Evolutionary conservation across 2,329 filamentous ascomycete genomes (phyloP).

Genomic region (Colletotrichum cereale): DNA sequence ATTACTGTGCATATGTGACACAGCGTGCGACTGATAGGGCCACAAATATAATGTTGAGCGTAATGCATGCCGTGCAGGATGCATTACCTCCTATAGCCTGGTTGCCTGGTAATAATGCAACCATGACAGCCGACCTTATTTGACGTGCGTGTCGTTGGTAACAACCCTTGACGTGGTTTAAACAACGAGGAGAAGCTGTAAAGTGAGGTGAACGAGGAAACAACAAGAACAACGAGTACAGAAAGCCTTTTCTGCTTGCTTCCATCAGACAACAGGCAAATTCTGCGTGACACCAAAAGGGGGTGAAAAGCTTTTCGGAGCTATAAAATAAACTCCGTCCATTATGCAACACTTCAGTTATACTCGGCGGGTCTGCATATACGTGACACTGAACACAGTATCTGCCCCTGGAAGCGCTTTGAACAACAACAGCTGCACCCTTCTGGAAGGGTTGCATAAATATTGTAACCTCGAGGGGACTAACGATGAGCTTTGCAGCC

Average conservation of each 20-base stretch:
- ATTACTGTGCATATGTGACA: not conserved
- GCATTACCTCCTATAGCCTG: too few relatives aligned
- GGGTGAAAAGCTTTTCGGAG: too few relatives aligned
- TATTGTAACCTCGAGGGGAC: conserved; percentile 14
- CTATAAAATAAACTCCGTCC: not conserved
- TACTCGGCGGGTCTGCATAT: too few relatives aligned
- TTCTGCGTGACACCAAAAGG: not conserved
- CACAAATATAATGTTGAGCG: not conserved
- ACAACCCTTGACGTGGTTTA: not conserved
- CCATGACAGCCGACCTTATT: not conserved
- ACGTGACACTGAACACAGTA: not conserved
- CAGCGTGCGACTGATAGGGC: not conserved
- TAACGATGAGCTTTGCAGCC: not conserved
- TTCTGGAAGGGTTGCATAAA: conserved; percentile 5
- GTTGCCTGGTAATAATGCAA: not conserved
- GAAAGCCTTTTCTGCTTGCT: not conserved
- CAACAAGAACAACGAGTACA: too few relatives aligned
- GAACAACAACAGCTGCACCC: not conserved
- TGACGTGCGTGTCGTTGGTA: not conserved
- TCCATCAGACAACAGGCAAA: not conserved
- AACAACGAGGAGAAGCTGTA: not conserved
- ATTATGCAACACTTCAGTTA: not conserved
- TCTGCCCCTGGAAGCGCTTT: not conserved
- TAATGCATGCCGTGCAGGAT: not conserved
- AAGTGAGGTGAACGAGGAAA: not conserved